These are phyloP conservation scores for Neopestalotiopsis sp. DNA, from an alignment of 2,329 filamentous ascomycete species.

Conservation along the genomic window DNA sequence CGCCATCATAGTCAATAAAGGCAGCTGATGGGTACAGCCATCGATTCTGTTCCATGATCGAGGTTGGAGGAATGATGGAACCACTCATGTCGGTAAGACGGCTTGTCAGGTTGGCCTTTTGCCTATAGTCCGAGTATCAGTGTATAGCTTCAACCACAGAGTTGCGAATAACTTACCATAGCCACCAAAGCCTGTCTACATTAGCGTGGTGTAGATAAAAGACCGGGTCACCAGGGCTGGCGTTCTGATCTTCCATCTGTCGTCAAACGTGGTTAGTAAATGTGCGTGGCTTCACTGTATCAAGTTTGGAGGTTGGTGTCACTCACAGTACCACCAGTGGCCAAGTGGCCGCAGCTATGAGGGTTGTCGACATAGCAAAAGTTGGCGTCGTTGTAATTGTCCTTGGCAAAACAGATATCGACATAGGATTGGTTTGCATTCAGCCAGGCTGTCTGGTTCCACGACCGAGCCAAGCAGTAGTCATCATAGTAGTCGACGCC, in stretches of 20 bases:
- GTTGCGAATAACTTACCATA: slow-evolving; percentile 17
- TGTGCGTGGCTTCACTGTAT: background rate
- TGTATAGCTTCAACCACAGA: too few relatives aligned
- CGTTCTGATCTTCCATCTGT: slow-evolving; percentile 19
- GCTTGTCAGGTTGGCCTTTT: slow-evolving; percentile 23
- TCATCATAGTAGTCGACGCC: slow-evolving; percentile 8
- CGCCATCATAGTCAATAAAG: slow-evolving; percentile 22
- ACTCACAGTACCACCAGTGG: background rate
- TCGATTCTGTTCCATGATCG: background rate
- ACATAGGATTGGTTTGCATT: slow-evolving; percentile 10
- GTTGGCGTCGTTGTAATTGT: slow-evolving; percentile 15
- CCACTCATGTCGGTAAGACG: slow-evolving; percentile 20
- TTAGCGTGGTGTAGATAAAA: slow-evolving; percentile 33
- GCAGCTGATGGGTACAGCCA: slow-evolving; percentile 10
- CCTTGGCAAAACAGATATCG: slow-evolving; percentile 11
- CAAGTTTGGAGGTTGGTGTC: background rate
- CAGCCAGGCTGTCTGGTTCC: background rate
- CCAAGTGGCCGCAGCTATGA: background rate
- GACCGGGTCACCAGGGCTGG: slow-evolving; percentile 25
- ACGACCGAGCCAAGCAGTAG: slow-evolving; percentile 3
- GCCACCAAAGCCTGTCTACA: slow-evolving; percentile 31
- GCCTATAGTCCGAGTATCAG: slow-evolving; percentile 13
- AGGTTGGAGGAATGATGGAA: background rate
- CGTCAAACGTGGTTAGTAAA: background rate
- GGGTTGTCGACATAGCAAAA: slow-evolving; percentile 10